Evolutionary conservation across 495 filamentous ascomycete species (phyloP), one percentile per base, ranked within the genome.

Genomic region (Geopyxis carbonaria): DNA sequence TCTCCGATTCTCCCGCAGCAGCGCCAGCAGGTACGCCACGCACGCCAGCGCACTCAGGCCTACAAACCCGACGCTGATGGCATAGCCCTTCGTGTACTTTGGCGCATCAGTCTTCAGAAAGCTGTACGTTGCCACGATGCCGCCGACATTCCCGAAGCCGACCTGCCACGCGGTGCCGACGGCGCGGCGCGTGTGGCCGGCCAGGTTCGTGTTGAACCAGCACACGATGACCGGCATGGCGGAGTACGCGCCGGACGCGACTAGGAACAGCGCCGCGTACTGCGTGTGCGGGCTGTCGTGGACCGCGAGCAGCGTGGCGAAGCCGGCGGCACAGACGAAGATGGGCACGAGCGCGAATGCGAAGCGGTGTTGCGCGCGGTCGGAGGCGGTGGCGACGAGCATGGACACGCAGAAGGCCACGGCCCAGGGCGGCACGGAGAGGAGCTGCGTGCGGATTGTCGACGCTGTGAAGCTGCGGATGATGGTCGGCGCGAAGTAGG

Each of bases 161-260:
- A 94, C 63, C 55, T 93, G 85, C 78, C 78, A 93, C 5, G 80
- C 89, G 3, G 74, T 72, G 5, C 85, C 89, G 2, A 97, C 74
- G 28, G 77, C 66, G 11, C 85, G 69, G 1, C 84, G 69, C 40
- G 84, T 80, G 56, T 97, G 87, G 2, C 86, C 84, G 1, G 79
- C 79, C 11, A 92, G 61, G 46, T 93, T 93, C 73, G 92, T 92
- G 45, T 77, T 78, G 59, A 84, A 93, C 84, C 86, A 97, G 56
- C 84, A 94, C 0, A 91, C 72, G 25, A 81, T 68, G 8, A 93
- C 70, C 0, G 83, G 84, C 73, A 87, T 80, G 6, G 81, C 78
- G 36, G 69, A 66, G 50, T 80, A 80, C 0, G 61, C 61, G 18
- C 68, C 68, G 22, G 24, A 29, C 3, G 75, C 73, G 41, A 82